Conservation (phyloP, 192 early-diverging fungal species). For the Podila epicladia region DNA sequence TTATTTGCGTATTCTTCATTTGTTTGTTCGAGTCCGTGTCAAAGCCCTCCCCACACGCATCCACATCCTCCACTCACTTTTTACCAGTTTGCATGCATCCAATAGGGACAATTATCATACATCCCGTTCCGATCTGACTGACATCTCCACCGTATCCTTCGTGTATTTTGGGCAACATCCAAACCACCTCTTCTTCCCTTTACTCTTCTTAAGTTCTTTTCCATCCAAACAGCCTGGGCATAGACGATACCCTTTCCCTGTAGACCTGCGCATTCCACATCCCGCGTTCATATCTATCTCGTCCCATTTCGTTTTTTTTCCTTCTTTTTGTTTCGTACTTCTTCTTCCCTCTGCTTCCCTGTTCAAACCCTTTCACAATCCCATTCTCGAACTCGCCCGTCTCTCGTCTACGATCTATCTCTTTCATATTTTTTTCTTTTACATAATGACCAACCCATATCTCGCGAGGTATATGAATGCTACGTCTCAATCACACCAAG, state of each 20-base stretch:
- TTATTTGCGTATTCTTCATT: not conserved
- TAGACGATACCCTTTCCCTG: not conserved
- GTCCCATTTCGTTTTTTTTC: not conserved
- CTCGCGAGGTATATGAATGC: slow-evolving; percentile 2
- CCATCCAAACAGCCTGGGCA: not conserved
- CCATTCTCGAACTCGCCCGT: not conserved
- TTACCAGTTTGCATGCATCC: not conserved
- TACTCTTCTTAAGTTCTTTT: not conserved
- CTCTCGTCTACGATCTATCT: not conserved
- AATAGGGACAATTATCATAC: not conserved
- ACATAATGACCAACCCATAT: slow-evolving; percentile 4
- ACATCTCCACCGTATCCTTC: not conserved
- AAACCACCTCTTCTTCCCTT: not conserved
- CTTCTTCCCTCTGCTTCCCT: not conserved
- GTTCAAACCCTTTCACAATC: not conserved
- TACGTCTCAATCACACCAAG: not conserved
- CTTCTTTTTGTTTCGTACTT: not conserved
- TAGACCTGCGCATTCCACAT: not conserved
- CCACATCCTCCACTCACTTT: not conserved
- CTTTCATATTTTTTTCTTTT: not conserved
- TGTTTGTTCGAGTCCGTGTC: not conserved
- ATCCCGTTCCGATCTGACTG: slow-evolving; percentile 1
- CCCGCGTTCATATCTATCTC: not conserved
- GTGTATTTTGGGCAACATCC: not conserved
- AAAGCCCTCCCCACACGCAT: not conserved